Evolutionary conservation across 306 rosid genomes (phyloP).

Genomic region (Prunus davidiana): DNA sequence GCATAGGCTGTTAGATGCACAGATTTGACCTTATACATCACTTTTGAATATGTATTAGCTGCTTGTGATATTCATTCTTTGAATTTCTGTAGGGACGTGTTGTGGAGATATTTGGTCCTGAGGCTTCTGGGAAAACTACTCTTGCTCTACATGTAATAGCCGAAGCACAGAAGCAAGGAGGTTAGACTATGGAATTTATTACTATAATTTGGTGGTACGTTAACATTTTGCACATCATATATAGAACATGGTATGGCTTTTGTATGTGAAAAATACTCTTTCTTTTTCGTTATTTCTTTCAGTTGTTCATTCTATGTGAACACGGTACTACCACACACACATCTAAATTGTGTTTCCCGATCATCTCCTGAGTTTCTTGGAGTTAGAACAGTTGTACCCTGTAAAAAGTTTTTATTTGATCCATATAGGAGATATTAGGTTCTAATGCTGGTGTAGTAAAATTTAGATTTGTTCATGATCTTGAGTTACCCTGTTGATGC

Average conservation of each 20-base stretch:
- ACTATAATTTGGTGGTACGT: background rate
- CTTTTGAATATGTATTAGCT: background rate
- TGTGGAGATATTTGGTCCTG: constrained; percentile 91
- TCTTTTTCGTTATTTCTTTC: constrained; percentile 6
- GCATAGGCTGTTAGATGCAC: background rate
- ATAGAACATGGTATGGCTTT: background rate
- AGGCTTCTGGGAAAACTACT: constrained; percentile 94
- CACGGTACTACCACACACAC: background rate
- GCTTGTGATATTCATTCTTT: constrained; percentile 22
- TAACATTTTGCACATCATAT: background rate
- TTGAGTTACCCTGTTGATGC: background rate
- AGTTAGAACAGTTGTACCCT: background rate
- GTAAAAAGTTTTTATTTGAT: background rate
- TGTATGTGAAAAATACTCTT: background rate
- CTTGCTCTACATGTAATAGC: constrained; percentile 90
- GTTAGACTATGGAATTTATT: constrained; percentile 15
- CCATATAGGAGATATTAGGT: background rate
- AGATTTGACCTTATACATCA: background rate
- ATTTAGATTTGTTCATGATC: background rate
- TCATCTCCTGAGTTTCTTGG: background rate
- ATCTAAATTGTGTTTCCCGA: background rate
- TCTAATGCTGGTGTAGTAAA: background rate
- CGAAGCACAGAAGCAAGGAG: constrained; percentile 93
- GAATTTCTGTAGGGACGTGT: constrained; percentile 71
- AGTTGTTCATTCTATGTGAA: background rate